phyloP scores from a whole-genome alignment of 2,329 filamentous ascomycete genomes.

The Alternaria brassicae region DNA sequence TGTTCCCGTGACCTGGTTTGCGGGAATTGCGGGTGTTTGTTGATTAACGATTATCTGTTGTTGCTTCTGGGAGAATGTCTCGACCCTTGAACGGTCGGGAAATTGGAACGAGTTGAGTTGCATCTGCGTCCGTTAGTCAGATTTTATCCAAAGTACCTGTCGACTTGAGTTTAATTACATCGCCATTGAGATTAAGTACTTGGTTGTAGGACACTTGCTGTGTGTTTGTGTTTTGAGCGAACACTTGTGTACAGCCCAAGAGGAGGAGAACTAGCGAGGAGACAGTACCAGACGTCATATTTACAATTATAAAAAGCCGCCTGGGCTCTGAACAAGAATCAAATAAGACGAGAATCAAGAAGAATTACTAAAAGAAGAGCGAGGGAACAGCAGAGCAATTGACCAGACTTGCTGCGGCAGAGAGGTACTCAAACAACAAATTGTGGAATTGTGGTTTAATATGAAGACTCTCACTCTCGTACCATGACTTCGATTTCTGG shows the following conservation, averaged over 20 bases:
- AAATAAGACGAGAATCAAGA: constrained; percentile 14
- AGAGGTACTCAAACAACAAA: constrained; percentile 13
- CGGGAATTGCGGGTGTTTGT: constrained; percentile 42
- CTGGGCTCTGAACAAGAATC: constrained; percentile 39
- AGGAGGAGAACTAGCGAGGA: constrained; percentile 40
- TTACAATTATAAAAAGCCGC: constrained; percentile 35
- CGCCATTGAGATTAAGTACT: constrained; percentile 51
- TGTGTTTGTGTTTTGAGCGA: constrained; percentile 29
- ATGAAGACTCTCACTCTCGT: constrained; percentile 27
- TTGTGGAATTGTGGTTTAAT: constrained; percentile 30
- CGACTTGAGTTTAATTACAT: constrained; percentile 35
- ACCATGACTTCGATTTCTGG: constrained; percentile 10
- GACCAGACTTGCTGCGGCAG: constrained; percentile 43
- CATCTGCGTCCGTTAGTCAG: constrained; percentile 39
- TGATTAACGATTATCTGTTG: constrained; percentile 52
- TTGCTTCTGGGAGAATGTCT: constrained; percentile 50
- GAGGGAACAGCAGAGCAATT: constrained; percentile 27
- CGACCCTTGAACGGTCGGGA: constrained; percentile 47
- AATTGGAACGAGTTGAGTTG: constrained; percentile 47
- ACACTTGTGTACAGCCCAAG: constrained; percentile 35
- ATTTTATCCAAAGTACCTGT: accelerated
- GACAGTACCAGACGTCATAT: constrained; percentile 49
- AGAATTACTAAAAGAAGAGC: constrained; percentile 28
- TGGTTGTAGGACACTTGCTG: constrained; percentile 48
- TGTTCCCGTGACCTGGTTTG: constrained; percentile 48